phyloP scores from a whole-genome alignment of 768 basidiomycete genomes.

The Suillus cothurnatus region DNA sequence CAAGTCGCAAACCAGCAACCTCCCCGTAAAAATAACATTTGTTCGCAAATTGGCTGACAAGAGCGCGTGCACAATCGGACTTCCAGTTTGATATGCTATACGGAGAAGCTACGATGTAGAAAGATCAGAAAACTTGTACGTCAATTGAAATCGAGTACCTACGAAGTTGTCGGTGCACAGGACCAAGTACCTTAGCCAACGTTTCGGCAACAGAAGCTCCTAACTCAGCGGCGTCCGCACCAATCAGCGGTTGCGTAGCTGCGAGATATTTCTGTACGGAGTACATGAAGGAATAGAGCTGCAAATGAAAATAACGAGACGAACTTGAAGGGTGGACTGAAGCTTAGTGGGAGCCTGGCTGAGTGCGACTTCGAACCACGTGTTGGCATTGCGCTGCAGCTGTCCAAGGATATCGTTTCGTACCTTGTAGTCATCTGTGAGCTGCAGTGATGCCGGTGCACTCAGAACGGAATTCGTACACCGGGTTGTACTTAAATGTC shows the following conservation, averaged over 20 bases:
- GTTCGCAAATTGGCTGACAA: slow-evolving; percentile 84
- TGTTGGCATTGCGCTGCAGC: slow-evolving; percentile 70
- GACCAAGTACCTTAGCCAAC: slow-evolving; percentile 80
- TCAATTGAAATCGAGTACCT: slow-evolving; percentile 25
- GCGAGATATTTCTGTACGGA: slow-evolving; percentile 80
- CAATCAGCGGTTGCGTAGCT: slow-evolving; percentile 65
- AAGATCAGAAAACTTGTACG: slow-evolving; percentile 7
- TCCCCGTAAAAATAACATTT: no score
- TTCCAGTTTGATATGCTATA: slow-evolving; percentile 61
- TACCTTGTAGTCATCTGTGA: slow-evolving; percentile 86
- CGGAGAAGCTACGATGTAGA: slow-evolving; percentile 47
- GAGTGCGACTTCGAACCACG: slow-evolving; percentile 86
- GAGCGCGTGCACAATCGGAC: slow-evolving; percentile 77
- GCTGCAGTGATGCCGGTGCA: slow-evolving; percentile 72
- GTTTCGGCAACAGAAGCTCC: slow-evolving; percentile 89
- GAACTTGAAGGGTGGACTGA: slow-evolving; percentile 87
- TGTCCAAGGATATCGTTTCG: slow-evolving; percentile 83
- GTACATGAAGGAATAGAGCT: slow-evolving; percentile 2
- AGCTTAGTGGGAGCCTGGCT: slow-evolving; percentile 91
- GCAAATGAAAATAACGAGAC: slow-evolving; percentile 13
- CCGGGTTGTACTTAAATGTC: slow-evolving; percentile 69
- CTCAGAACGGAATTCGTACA: slow-evolving; percentile 80
- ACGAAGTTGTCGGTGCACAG: slow-evolving; percentile 78
- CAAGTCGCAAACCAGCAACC: slow-evolving; percentile 75
- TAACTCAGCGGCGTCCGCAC: slow-evolving; percentile 81